Evolutionary conservation across 1,139 yeast genomes (phyloP), one percentile per base, ranked within the genome.

Genomic region (Pichia sp.): DNA sequence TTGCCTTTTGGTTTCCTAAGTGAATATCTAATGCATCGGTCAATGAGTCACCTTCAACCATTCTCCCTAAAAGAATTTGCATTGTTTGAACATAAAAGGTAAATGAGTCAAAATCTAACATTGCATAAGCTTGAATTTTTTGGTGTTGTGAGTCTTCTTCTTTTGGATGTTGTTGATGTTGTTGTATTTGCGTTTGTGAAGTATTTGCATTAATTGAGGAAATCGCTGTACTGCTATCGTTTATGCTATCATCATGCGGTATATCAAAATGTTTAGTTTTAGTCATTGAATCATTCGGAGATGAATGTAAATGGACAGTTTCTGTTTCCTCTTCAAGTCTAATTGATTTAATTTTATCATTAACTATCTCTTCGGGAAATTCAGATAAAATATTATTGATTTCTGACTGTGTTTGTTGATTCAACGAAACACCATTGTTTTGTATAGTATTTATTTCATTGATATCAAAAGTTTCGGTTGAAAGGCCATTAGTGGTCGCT

Each of bases 31-130:
- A 91, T 30, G 85, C 73, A 55, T 78, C 72, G 2, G 58, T 56
- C 14, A 50, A 51, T n/a, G 56, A 46, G 50, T 78, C 84, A 50
- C 84, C 84, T 56, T 83, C 88, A 9, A 93, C 83, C 47, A 87
- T 75, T 52, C 99, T 72, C 7, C 99, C 99, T 33, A 91, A 68
- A 8, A 91, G 75, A 3, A 91, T 96, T 60, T 91, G 97, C 54
- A 91, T 70, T 1, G 98, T 91, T 63, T 91, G 98, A 4, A 91
- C 96, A 55, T 88, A 91, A 61, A 93, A 91, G 4, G 95, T 87
- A 60, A 82, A 89, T 50, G 87, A 80, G 47, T 86, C 95, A 62
- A 91, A 91, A 60, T 91, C 97, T 32, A 91, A 66, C 51, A 96
- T 72, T 2, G 98, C 98, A 60, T 91, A 91, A 1, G 98, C 98